Evolutionary conservation across 129 eudicot genomes (phyloP).

Genomic region (Pittosporum tobira): DNA sequence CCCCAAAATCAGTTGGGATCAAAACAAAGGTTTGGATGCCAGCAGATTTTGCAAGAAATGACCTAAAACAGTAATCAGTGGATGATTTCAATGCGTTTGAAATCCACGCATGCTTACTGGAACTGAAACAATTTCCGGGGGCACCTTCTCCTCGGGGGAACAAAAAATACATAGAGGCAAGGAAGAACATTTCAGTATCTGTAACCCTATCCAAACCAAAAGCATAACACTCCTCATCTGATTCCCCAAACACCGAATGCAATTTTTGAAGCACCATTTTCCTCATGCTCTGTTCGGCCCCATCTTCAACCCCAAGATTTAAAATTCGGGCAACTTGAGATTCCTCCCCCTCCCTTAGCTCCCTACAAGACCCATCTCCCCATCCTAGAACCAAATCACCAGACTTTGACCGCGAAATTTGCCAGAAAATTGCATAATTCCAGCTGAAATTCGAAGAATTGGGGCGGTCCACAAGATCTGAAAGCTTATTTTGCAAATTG

Average conservation of each 20-base stretch:
- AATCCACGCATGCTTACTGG: conserved; percentile 62
- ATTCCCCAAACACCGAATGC: conserved; percentile 52
- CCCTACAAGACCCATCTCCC: conserved; percentile 97
- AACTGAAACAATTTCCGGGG: conserved; percentile 60
- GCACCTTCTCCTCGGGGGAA: conserved; percentile 74
- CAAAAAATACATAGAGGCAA: conserved; percentile 82
- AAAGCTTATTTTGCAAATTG: conserved; percentile 67
- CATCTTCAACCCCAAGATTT: conserved; percentile 49
- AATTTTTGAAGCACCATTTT: conserved; percentile 68
- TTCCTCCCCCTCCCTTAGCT: conserved; percentile 71
- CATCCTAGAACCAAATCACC: conserved; percentile 84
- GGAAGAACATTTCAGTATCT: conserved; percentile 79
- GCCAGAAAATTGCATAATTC: conserved; percentile 95
- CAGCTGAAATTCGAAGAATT: conserved; percentile 54
- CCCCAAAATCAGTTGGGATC: conserved; percentile 78
- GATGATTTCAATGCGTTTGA: conserved; percentile 37
- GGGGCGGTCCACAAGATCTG: conserved; percentile 81
- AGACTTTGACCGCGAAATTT: conserved; percentile 47
- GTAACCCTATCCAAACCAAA: conserved; percentile 83
- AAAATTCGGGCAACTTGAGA: conserved; percentile 34
- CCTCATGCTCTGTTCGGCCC: conserved; percentile 57
- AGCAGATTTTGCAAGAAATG: conserved; percentile 69
- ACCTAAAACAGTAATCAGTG: conserved; percentile 59
- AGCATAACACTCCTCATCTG: conserved; percentile 75
- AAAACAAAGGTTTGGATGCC: conserved; percentile 78